Evolutionary conservation across 257 asterid genomes (phyloP).

Genomic region (Salvia miltiorrhiza): DNA sequence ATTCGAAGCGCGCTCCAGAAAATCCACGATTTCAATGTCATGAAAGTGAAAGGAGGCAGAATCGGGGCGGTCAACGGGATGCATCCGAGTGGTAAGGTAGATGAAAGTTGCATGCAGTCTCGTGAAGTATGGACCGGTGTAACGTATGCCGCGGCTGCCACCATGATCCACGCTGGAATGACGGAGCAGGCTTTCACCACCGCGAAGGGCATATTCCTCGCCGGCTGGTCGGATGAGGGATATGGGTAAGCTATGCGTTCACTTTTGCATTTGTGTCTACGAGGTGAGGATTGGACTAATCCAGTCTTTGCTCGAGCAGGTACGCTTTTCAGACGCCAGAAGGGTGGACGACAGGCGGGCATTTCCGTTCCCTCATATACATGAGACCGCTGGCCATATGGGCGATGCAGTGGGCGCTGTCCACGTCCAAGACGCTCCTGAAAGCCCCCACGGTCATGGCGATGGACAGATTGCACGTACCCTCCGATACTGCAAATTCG

Average conservation of each 20-base stretch:
- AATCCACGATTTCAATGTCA: conserved; percentile 77
- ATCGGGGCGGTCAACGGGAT: conserved; percentile 99
- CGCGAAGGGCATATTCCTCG: conserved; percentile 85
- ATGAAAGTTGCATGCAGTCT: conserved; percentile 99
- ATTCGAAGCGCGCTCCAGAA: conserved; percentile 79
- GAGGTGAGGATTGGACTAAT: not conserved
- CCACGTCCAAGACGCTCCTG: conserved; percentile 45
- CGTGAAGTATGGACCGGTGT: conserved; percentile 98
- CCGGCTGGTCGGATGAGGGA: conserved; percentile 99
- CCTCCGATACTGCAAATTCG: conserved; percentile 23
- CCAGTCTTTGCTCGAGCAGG: conserved; percentile 36
- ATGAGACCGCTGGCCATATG: conserved; percentile 98
- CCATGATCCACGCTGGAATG: conserved; percentile 98
- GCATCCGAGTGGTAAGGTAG: conserved; percentile 91
- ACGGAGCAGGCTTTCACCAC: conserved; percentile 86
- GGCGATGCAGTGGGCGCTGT: conserved; percentile 92
- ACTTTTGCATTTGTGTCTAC: too few species aligned
- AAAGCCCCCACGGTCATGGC: conserved; percentile 46
- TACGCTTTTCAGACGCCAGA: conserved; percentile 94
- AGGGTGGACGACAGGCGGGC: conserved; percentile 93
- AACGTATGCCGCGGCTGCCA: conserved; percentile 86
- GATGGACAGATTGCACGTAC: conserved; percentile 52
- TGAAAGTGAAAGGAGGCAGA: conserved; percentile 80
- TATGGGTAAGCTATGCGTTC: conserved; percentile 91
- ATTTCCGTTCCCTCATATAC: conserved; percentile 85